Evolutionary conservation across 768 basidiomycete species (phyloP).

Genomic region (Sarcodon sp.): DNA sequence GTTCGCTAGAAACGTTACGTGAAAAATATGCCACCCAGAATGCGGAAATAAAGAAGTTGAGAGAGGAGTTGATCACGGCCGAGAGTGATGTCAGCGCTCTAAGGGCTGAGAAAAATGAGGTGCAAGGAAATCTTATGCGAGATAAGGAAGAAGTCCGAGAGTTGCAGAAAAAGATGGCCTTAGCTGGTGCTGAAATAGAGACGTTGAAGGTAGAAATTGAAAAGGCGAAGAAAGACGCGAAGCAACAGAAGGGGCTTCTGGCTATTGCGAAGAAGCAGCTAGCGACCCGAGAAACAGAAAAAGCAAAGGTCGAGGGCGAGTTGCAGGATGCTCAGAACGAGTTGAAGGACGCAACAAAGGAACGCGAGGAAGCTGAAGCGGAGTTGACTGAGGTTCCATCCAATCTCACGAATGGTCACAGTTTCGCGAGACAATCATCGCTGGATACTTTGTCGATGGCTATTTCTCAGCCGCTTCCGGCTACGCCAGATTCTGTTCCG

Average conservation of each 20-base stretch:
- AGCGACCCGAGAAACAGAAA: slow-evolving; percentile 68
- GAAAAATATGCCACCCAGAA: slow-evolving; percentile 58
- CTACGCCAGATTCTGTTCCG: slow-evolving; percentile 40
- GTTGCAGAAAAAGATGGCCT: slow-evolving; percentile 74
- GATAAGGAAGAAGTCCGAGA: slow-evolving; percentile 93
- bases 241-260: slow-evolving; percentile 91
- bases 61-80: slow-evolving; percentile 72
- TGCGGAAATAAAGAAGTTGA: slow-evolving; percentile 55
- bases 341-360: slow-evolving; percentile 33
- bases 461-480: slow-evolving; percentile 59
- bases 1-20: slow-evolving; percentile 49
- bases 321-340: slow-evolving; percentile 53
- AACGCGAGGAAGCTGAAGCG: slow-evolving; percentile 42
- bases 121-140: slow-evolving; percentile 73
- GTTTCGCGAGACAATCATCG: slow-evolving; percentile 17
- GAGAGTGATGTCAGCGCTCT: slow-evolving; percentile 90
- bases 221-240: slow-evolving; percentile 84
- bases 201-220: slow-evolving; percentile 65
- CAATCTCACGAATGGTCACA: slow-evolving; percentile 13
- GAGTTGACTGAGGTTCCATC: slow-evolving; percentile 21
- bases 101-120: slow-evolving; percentile 81
- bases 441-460: slow-evolving; percentile 36
- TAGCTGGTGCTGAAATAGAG: slow-evolving; percentile 63
- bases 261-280: slow-evolving; percentile 95
- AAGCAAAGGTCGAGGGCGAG: slow-evolving; percentile 58